Evolutionary conservation across 345 rosid species (phyloP).

Genomic region (Eucalyptus polyanthemos): DNA sequence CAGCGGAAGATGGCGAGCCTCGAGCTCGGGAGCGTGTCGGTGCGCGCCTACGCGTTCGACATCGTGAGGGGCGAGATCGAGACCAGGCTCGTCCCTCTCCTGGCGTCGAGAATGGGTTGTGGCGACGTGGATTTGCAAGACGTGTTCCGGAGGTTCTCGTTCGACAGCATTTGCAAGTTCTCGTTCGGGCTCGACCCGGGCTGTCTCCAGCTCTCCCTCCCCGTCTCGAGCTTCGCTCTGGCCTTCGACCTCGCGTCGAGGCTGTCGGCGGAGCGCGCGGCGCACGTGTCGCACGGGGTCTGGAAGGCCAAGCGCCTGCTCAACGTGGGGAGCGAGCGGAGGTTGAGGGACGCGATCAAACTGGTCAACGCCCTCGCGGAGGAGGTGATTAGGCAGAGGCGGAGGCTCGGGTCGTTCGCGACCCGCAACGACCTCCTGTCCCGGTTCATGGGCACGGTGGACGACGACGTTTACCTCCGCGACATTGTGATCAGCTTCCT

Average conservation of each 20-base stretch:
- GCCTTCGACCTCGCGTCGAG: slow-evolving; percentile 54
- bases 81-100: slow-evolving; percentile 23
- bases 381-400: slow-evolving; percentile 26
- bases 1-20: slow-evolving; percentile 56
- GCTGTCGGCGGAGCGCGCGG: slow-evolving; percentile 35
- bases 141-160: slow-evolving; percentile 49
- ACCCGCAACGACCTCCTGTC: slow-evolving; percentile 38
- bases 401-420: slow-evolving; percentile 8
- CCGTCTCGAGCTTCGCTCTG: slow-evolving; percentile 29
- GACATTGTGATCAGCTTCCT: slow-evolving; percentile 64
- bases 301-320: slow-evolving; percentile 50
- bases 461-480: slow-evolving; percentile 44
- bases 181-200: slow-evolving; percentile 60
- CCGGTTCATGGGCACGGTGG: slow-evolving; percentile 42
- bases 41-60: slow-evolving; percentile 31
- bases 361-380: slow-evolving; percentile 32
- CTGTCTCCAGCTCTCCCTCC: slow-evolving; percentile 35
- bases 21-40: slow-evolving; percentile 42
- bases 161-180: slow-evolving; percentile 45
- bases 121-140: slow-evolving; percentile 42
- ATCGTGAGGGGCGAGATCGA: slow-evolving; percentile 25
- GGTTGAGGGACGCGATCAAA: slow-evolving; percentile 35
- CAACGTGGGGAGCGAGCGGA: slow-evolving; percentile 47
- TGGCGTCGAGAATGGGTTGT: neutral
- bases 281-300: slow-evolving; percentile 21